These are phyloP conservation scores for Scenedesmus sp. DNA, from an alignment of 163 green algal genomes.

Conservation along the genomic window DNA sequence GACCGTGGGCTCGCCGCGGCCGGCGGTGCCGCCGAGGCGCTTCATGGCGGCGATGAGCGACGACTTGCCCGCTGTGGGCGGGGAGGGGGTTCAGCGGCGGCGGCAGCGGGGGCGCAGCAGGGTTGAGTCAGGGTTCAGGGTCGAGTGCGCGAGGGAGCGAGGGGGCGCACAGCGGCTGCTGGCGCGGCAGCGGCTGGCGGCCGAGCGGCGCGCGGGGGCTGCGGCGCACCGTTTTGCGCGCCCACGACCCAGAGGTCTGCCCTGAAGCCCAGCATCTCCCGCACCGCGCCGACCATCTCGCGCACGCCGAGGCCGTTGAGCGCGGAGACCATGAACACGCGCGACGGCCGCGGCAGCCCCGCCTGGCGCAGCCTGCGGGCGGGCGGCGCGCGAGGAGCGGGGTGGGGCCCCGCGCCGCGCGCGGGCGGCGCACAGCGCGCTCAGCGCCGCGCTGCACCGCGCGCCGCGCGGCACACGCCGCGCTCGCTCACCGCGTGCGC, in stretches of 20 bases:
- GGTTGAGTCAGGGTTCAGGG: too few species aligned
- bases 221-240: constrained; percentile 74
- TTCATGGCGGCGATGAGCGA: constrained; percentile 95
- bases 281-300: constrained; percentile 68
- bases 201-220: too few species aligned
- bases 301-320: constrained; percentile 74
- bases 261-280: constrained; percentile 54
- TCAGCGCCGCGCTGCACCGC: too few species aligned
- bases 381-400: too few species aligned
- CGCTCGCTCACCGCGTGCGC: constrained; percentile 63
- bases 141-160: too few species aligned
- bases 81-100: not conserved
- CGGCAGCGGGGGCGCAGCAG: too few species aligned
- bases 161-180: too few species aligned
- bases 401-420: too few species aligned
- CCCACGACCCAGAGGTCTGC: constrained; percentile 94
- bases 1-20: constrained; percentile 68
- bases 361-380: constrained; percentile 61
- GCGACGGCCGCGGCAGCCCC: constrained; percentile 74
- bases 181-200: too few species aligned
- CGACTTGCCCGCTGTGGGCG: constrained; percentile 90
- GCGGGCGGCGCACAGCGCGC: too few species aligned
- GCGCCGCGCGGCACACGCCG: too few species aligned
- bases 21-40: constrained; percentile 56
- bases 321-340: constrained; percentile 88